Conservation (phyloP, 2,329 filamentous ascomycete genomes). For the Clarireedia paspali region DNA sequence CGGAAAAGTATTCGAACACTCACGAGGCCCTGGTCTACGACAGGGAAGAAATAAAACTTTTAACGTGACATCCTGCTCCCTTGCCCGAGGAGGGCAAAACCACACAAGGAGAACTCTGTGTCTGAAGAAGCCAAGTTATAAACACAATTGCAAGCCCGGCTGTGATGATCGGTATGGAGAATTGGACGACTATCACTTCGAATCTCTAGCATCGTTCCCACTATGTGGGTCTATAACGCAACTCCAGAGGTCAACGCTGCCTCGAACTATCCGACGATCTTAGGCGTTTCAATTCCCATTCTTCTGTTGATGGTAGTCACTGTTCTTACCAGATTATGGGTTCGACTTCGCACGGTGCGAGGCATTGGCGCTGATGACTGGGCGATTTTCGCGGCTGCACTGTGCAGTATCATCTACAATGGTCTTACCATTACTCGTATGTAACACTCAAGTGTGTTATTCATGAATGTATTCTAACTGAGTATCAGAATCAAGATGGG, state of each 20-base stretch:
- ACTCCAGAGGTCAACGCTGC: background rate
- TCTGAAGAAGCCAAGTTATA: background rate
- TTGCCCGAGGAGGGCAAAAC: too few species aligned
- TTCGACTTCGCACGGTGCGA: constrained; percentile 4
- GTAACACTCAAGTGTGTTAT: background rate
- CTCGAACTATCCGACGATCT: background rate
- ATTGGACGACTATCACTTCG: background rate
- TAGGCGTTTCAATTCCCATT: background rate
- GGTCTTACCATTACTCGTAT: background rate
- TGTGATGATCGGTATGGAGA: background rate
- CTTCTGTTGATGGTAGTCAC: constrained; percentile 1
- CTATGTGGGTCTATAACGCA: constrained; percentile 7
- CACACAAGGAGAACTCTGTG: too few species aligned
- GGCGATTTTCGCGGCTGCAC: background rate
- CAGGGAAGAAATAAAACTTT: background rate
- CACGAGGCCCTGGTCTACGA: background rate
- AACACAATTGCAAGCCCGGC: background rate
- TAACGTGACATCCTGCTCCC: background rate
- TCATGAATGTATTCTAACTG: background rate
- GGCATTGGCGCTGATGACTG: constrained; percentile 5
- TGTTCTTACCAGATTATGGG: background rate
- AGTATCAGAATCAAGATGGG: constrained; percentile 6
- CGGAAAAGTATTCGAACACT: background rate
- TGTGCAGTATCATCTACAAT: background rate
- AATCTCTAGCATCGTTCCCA: constrained; percentile 1